These are phyloP conservation scores for Neofusicoccum cordaticola DNA, from an alignment of 2,329 filamentous ascomycete genomes.

Conservation along the genomic window DNA sequence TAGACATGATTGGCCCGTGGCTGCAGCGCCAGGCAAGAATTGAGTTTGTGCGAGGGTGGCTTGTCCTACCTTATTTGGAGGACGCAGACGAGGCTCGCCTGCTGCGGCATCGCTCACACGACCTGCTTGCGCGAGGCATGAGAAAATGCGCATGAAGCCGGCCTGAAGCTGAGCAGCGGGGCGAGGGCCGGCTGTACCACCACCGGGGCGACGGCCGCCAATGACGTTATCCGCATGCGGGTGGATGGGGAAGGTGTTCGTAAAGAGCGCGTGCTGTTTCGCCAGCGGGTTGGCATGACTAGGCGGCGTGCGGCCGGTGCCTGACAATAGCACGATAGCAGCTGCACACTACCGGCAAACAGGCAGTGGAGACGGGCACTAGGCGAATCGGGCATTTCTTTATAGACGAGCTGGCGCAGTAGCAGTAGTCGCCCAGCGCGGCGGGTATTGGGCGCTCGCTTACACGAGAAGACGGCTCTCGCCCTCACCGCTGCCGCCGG, in stretches of 20 bases:
- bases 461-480: background rate
- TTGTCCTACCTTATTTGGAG: no score
- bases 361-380: background rate
- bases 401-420: background rate
- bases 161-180: no score
- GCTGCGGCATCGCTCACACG: background rate
- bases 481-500: background rate
- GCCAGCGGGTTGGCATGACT: background rate
- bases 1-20: background rate
- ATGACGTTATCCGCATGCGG: background rate
- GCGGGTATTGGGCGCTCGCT: background rate
- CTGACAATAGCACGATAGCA: background rate
- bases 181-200: background rate
- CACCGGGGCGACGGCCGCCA: background rate
- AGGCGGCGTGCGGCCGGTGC: background rate
- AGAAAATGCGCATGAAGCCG: background rate
- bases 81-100: no score
- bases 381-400: conserved; percentile 1
- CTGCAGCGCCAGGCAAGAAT: background rate
- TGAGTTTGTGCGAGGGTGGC: background rate
- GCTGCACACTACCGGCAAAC: background rate
- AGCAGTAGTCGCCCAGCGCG: no score
- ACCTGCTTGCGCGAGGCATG: background rate
- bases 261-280: background rate
- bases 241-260: background rate